Base-by-base conservation (phyloP, 345 rosid species). In the Barbarea vulgaris region DNA sequence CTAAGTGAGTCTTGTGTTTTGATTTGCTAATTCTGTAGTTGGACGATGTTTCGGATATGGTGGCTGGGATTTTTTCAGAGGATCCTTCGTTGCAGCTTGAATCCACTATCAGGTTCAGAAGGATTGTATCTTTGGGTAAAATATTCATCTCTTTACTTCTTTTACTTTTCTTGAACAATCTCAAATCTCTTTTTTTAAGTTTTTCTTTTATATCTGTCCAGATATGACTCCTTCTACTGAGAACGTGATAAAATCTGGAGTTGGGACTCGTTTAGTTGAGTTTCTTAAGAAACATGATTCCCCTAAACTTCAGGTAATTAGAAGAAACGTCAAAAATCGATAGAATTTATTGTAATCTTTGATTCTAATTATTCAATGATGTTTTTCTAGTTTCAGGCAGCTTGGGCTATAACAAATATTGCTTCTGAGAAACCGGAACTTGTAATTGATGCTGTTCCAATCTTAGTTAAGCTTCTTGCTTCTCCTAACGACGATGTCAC, bases 361-460 rank as follows among this genome's bases (percentile, higher is more conserved):
- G 21, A 34, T 47, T 70, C 22, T 1, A 27, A 55, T 55, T 55
- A 34, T 14, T 70, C 21, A 15, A 30, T 67, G 30, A 46, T 22
- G 15, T 55, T 55, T 56, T n/a, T 80, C 9, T 71, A 92, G 96
- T 92, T 92, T 81, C 96, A 90, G 85, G 96, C 98, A 22, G 94
- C 98, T 46, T 93, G 96, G 96, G 95, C 96, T 13, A 85, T 90
- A 54, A 93, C 98, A 57, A 93, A 93, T 73, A 91, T 93, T 84
- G 98, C 98, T 39, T 83, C 88, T 22, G 89, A 81, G 63, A 86
- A 7, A 15, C 36, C 95, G 4, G 81, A 74, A 77, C 87, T 82
- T 7, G 89, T 89, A 0, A 83, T 86, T 59, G 84, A 84, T 1
- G 88, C 88, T 75, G 86, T 85, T 53, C 91, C 91, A 14, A 67